These are phyloP conservation scores for Crucibulum laeve DNA, from an alignment of 768 basidiomycete species.

Conservation along the genomic window DNA sequence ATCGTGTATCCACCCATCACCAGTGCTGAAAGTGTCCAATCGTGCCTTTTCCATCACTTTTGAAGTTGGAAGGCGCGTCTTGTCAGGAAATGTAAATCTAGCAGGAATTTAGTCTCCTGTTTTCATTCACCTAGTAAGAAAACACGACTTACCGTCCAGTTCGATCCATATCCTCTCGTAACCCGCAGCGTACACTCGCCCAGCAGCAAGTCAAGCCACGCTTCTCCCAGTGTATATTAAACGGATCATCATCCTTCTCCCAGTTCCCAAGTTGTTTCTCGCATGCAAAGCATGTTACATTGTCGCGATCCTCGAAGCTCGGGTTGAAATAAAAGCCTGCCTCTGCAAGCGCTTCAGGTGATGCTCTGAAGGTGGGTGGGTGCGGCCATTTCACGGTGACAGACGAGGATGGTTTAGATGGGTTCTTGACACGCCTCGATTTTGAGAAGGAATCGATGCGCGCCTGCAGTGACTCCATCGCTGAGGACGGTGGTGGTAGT, in stretches of 20 bases:
- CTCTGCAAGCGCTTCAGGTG: constrained; percentile 70
- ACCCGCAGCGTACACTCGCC: constrained; percentile 76
- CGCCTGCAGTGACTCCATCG: constrained; percentile 51
- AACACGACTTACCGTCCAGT: constrained; percentile 45
- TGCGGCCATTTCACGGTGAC: constrained; percentile 76
- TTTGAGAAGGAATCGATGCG: constrained; percentile 70
- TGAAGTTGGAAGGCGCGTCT: constrained; percentile 58
- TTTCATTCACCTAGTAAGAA: not conserved
- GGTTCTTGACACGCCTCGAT: constrained; percentile 57
- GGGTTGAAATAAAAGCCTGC: constrained; percentile 90
- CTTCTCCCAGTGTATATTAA: constrained; percentile 74
- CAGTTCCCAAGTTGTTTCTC: constrained; percentile 79
- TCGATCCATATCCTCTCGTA: constrained; percentile 52
- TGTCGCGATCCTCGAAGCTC: constrained; percentile 61
- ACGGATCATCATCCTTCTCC: constrained; percentile 84
- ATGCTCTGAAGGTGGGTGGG: constrained; percentile 57
- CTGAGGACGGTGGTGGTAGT: constrained; percentile 8
- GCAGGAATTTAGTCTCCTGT: constrained; percentile 3
- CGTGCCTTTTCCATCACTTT: constrained; percentile 73
- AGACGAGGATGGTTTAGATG: constrained; percentile 41
- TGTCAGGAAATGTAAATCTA: constrained; percentile 59
- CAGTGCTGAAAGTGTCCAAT: constrained; percentile 54
- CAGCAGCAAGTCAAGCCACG: constrained; percentile 66
- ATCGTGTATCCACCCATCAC: constrained; percentile 70
- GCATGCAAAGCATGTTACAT: constrained; percentile 83